Evolutionary conservation across 108 stramenopile species (phyloP), one percentile per base, ranked within the genome.

Genomic region (Chaetoceros muelleri): DNA sequence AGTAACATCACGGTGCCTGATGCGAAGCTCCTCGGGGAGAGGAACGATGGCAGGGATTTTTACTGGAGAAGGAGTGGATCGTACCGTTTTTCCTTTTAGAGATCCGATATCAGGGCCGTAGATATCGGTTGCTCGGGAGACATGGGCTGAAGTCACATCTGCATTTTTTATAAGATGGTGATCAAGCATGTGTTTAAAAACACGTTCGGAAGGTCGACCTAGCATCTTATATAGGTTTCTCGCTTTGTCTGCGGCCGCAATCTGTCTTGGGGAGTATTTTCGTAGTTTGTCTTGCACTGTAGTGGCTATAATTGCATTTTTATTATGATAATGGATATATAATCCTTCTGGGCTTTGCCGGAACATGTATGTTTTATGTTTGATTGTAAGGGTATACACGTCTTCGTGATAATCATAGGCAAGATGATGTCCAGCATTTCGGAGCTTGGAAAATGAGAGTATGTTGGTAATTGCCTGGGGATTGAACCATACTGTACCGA

Each of bases 11-110:
- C 45, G 1, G 29, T 71, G 59, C 0, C 40, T 28, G 19, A 57
- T 30, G 44, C 59, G 13, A 30, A 81, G 71, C 0, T 53, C 28
- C 0, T 47, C 13, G 0, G 73, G 71, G 5, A 79, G 34, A 1
- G 53, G 23, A 2, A 27, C 3, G 31, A 8, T n/a, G n/a, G 66
- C 52, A 30, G 60, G 66, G 44, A 66, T 66, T 7, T n/a, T n/a
- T n/a, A n/a, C n/a, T n/a, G n/a, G n/a, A n/a, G 28, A 24, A 0
- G 69, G 58, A 44, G 62, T 63, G 0, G 48, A 21, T 21, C 60
- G 44, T 3, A 67, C 66, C 16, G 57, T 58, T 23, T 58, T 58
- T 13, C 57, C 69, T 49, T 64, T 64, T 13, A 70, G 57, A 2
- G 62, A 13, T 5, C 57, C 57, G 25, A 70, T 24, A 31, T 53